Evolutionary conservation across 495 filamentous ascomycete species (phyloP).

Genomic region (Talaromyces nanjingensis): DNA sequence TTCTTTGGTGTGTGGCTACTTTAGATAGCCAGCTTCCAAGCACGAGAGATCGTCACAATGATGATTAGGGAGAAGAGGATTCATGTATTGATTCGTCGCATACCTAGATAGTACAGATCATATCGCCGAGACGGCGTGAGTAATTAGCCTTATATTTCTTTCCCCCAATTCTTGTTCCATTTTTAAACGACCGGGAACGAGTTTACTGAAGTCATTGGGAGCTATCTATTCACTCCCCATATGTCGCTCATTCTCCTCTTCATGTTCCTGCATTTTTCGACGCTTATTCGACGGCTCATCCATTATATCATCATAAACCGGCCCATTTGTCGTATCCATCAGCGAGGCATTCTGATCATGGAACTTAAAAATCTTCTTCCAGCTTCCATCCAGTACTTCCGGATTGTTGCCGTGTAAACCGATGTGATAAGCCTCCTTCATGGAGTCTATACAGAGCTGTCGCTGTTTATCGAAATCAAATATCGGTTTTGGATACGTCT

Average conservation of each 20-base stretch:
- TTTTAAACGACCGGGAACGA: too few species aligned
- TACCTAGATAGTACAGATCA: too few species aligned
- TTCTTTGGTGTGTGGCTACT: too few species aligned
- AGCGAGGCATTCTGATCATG: conserved; percentile 9
- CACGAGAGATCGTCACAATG: too few species aligned
- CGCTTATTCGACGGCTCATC: conserved; percentile 1
- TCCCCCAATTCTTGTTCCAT: too few species aligned
- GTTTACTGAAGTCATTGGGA: too few species aligned
- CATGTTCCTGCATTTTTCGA: background rate
- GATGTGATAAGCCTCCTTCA: conserved; percentile 60
- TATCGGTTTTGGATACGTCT: conserved; percentile 60
- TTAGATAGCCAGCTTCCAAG: too few species aligned
- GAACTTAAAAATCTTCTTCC: conserved; percentile 47
- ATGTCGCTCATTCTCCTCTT: conserved; percentile 2
- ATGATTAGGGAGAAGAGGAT: too few species aligned
- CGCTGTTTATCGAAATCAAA: conserved; percentile 60
- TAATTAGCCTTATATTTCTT: too few species aligned
- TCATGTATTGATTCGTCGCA: too few species aligned
- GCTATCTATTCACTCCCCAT: background rate
- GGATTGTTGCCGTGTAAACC: conserved; percentile 53
- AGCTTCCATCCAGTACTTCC: conserved; percentile 52
- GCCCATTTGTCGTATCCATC: conserved; percentile 1
- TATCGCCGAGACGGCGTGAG: too few species aligned
- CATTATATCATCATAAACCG: background rate
- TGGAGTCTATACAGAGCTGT: conserved; percentile 49